Base-by-base conservation (phyloP, 1,284 basidiomycete species). In the Nidula niveotomentosa region DNA sequence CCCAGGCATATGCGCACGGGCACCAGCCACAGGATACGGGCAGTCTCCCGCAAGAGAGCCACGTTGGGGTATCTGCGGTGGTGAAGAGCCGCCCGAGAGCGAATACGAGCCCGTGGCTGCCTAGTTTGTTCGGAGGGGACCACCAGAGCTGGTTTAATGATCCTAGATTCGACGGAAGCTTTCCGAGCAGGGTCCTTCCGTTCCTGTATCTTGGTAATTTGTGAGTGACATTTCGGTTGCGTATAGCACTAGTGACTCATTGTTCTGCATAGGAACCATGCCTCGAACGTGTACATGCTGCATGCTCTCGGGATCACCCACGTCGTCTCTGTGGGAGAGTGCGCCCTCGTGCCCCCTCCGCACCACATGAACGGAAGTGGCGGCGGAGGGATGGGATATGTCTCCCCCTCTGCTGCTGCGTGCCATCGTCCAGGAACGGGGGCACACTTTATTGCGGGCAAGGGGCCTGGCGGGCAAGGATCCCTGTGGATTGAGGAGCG, bases 311-410 rank as follows among this genome's bases (percentile, higher is more conserved):
- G 94, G 45, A 97, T 99, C 65, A 96, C 94, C 1, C 96, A 98
- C 66, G 95, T 99, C 59, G 96, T 99, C 36, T 96, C 93, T 3
- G 94, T 98, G 3, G 96, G 96, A 51, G 96, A 98, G 76, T 93
- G 91, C 58, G 94, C 93, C 8, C 82, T 96, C 17, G 77, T 91
- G 1, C 90, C 91, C 1, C 88, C 88, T 9, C 74, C 83, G 1
- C 75, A 77, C 58, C 69, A 73, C 53, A 62, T 67, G 58, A 48
- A 37, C 18, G 55, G 49, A 18, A 35, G 39, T 23, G 33, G 39
- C 4, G 35, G 45, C 18, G 51, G 51, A 52, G 57, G 18, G 53
- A 60, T 13, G n/a, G 61, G 62, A 18, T 58, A 65, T 41, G 56
- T 58, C 6, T 47, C 62, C 45, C 53, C 53, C 51, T 52, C 56